A percentile compares a stretch with the other conserved stretches of the same genome.
Conservation (phyloP, 106 monocot genomes). For the Amphibolis antarctica region DNA sequence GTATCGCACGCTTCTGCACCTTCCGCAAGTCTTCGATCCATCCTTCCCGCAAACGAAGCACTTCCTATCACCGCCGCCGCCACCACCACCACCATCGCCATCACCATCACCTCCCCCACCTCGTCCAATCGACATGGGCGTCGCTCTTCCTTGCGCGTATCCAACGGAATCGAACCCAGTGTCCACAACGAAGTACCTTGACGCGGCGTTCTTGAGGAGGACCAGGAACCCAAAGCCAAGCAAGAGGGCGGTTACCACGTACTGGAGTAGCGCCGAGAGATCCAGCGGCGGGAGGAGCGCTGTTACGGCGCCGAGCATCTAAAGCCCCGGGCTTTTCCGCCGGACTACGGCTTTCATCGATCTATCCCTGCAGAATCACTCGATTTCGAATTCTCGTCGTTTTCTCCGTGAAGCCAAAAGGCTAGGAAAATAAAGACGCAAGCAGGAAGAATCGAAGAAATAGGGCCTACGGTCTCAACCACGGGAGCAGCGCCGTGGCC, state of each 20-base stretch:
- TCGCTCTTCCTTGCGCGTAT: constrained; percentile 1
- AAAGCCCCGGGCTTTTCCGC: constrained; percentile 15
- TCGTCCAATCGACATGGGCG: constrained; percentile 11
- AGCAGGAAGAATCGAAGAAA: no score
- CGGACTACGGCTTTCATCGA: constrained; percentile 22
- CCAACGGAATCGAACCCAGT: constrained; percentile 1
- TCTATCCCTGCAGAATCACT: constrained; percentile 2
- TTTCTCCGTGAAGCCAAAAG: no score
- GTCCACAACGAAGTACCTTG: constrained; percentile 28
- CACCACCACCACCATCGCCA: not conserved
- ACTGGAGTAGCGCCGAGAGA: constrained; percentile 24
- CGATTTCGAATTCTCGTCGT: not conserved
- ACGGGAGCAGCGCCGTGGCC: no score
- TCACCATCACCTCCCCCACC: not conserved
- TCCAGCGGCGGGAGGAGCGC: constrained; percentile 20
- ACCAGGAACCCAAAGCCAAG: constrained; percentile 20
- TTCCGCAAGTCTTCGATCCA: constrained; percentile 33
- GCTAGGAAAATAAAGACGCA: no score
- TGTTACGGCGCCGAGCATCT: constrained; percentile 30
- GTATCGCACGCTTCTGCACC: constrained; percentile 45
- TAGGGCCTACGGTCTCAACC: no score
- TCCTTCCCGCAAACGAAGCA: constrained; percentile 32
- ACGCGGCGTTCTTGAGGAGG: constrained; percentile 21
- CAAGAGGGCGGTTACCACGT: constrained; percentile 28
- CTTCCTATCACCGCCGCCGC: not conserved